Evolutionary conservation across 108 stramenopile genomes (phyloP).

Genomic region (Nitzschia sp.): DNA sequence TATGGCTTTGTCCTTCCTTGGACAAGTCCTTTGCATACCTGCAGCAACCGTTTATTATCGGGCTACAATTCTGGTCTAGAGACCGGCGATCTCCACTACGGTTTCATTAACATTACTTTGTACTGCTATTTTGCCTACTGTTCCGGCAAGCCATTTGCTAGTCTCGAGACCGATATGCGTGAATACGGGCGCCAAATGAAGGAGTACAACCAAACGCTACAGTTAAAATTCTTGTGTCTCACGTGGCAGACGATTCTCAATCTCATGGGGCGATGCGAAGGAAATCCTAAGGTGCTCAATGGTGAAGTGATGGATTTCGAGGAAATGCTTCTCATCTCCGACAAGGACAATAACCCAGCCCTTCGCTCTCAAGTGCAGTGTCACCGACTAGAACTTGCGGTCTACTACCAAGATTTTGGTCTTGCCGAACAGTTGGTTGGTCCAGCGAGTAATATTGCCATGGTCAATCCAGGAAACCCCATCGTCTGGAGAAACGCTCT

Average conservation of each 20-base stretch:
- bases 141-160: constrained; percentile 2
- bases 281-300: constrained; percentile 2
- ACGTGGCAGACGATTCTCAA: constrained; percentile 17
- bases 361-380: constrained; percentile 2
- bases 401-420: constrained; percentile 15
- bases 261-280: constrained; percentile 14
- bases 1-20: constrained; percentile 14
- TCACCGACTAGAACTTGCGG: constrained; percentile 15
- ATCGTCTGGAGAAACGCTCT: constrained; percentile 12
- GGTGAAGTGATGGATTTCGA: constrained; percentile 25
- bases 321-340: background rate
- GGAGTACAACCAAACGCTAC: constrained; percentile 5
- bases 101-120: constrained; percentile 19
- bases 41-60: background rate
- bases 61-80: constrained; percentile 20
- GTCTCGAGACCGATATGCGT: constrained; percentile 7
- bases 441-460: background rate
- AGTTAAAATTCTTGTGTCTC: background rate
- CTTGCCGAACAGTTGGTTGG: constrained; percentile 5
- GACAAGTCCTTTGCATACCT: constrained; percentile 6
- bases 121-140: constrained; percentile 8
- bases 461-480: constrained; percentile 2
- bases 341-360: background rate
- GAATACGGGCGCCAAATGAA: constrained; percentile 14
- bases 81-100: constrained; percentile 34